Conservation (phyloP, 257 asterid species). For the Ilex asprella region DNA sequence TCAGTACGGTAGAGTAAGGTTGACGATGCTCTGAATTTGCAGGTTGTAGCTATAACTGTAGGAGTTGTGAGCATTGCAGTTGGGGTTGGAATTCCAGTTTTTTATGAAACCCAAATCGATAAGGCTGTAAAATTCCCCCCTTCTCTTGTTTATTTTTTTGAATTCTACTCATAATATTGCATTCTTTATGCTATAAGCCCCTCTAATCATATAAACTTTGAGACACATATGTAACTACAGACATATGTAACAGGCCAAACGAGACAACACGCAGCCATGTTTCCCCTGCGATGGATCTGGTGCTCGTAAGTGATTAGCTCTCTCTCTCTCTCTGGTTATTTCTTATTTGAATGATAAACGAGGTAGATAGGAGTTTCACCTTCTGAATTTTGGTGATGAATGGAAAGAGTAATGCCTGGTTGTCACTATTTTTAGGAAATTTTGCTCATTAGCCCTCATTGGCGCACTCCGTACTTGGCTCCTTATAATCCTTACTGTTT, state of each 20-base stretch:
- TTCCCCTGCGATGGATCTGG: conserved; percentile 92
- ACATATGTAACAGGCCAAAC: conserved; percentile 52
- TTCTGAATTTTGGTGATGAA: no score
- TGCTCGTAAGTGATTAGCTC: conserved; percentile 63
- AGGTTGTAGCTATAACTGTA: conserved; percentile 79
- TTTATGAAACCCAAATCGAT: conserved; percentile 83
- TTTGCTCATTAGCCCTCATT: no score
- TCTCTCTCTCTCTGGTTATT: not conserved
- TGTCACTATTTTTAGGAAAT: no score
- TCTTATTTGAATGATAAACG: no score
- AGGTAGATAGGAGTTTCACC: no score
- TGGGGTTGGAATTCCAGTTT: conserved; percentile 93
- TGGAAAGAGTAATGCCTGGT: no score
- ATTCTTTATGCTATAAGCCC: no score
- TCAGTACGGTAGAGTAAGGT: not conserved
- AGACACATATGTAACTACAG: not conserved
- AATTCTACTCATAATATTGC: no score
- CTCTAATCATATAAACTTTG: no score
- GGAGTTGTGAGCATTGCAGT: conserved; percentile 75
- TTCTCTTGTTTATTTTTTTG: no score
- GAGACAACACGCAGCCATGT: conserved; percentile 91
- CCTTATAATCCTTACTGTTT: no score
- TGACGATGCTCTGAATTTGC: conserved; percentile 13
- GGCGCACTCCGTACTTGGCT: no score
- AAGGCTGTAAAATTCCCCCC: conserved; percentile 48